These are phyloP conservation scores for Aspergillus thermomutatus DNA, from an alignment of 2,329 filamentous ascomycete genomes.

Conservation along the genomic window DNA sequence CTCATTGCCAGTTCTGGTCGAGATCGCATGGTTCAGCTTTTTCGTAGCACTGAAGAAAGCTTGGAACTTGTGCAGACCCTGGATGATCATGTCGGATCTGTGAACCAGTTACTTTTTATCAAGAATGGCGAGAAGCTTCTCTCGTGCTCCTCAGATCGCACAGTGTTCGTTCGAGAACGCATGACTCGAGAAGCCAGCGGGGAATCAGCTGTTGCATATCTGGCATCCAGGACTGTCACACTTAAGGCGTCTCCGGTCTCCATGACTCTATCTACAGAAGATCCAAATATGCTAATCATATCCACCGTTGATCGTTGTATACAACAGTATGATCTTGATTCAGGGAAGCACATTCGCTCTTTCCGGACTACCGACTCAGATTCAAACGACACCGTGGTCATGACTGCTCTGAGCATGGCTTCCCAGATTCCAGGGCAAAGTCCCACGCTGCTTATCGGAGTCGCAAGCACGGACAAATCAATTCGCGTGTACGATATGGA, in stretches of 20 bases:
- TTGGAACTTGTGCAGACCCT: constrained; percentile 87
- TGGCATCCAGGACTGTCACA: constrained; percentile 72
- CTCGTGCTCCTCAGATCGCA: constrained; percentile 85
- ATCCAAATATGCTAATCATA: constrained; percentile 52
- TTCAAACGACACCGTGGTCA: constrained; percentile 73
- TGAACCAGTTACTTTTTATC: constrained; percentile 73
- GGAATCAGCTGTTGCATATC: constrained; percentile 65
- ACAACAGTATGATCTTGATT: constrained; percentile 59
- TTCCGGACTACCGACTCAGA: constrained; percentile 85
- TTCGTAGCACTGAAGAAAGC: constrained; percentile 56
- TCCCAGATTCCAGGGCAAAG: constrained; percentile 53
- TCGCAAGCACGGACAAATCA: constrained; percentile 94
- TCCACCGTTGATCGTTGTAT: constrained; percentile 63
- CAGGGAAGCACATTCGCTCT: constrained; percentile 64
- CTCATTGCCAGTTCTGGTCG: constrained; percentile 80
- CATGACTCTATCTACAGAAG: constrained; percentile 68
- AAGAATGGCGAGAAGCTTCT: constrained; percentile 68
- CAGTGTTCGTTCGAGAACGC: constrained; percentile 76
- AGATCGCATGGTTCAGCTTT: constrained; percentile 93
- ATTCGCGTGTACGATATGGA: constrained; percentile 82
- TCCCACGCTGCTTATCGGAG: constrained; percentile 71
- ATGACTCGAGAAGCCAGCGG: constrained; percentile 60
- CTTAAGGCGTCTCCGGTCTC: constrained; percentile 84
- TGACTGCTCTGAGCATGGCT: constrained; percentile 69
- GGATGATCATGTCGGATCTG: constrained; percentile 84